Evolutionary conservation across 805 yeast species (phyloP), one percentile per base, ranked within the genome.

Genomic region (Saccharomycopsis sp.): DNA sequence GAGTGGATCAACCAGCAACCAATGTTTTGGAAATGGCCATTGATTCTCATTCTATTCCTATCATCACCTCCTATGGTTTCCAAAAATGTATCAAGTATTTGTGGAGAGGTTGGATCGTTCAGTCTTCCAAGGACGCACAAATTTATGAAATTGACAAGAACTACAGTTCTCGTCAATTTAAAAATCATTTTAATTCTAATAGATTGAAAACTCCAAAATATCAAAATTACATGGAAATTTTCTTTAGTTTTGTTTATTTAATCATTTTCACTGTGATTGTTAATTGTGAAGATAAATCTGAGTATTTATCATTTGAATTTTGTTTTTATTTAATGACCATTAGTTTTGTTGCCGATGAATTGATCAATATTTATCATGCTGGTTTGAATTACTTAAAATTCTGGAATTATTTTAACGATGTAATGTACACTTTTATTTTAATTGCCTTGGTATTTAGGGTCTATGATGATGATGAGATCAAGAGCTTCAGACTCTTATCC

Each of bases 31-130:
- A 86, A 55, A 56, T 85, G 52, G 94, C 95, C 0, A 85, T 83
- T 21, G 95, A 86, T 53, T 73, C 76, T 73, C 95, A 86, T 50
- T 72, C 81, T 8, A 77, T 88, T 6, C 67, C 70, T 15, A 78
- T 85, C 15, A 82, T 86, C 49, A 77, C 85, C 2, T 73, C 92
- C 0, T 62, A 79, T 5, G 95, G 95, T 0, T 86, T 74, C 57
- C 95, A 86, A 57, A 63, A 94, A 40, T 84, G 95, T 60, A 70
- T 85, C 52, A 76, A 79, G 50, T 86, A 94, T 92, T 59, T 86
- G 38, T 86, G 95, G 95, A 65, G 88, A 42, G 95, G 95, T 21
- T 84, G 95, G 94, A 82, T 86, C 46, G 68, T 82, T 39, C 95
- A 84, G 59, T 71, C 80, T 18, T 70, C 75, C 9, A 58, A 56